Conservation (phyloP, 768 basidiomycete genomes). For the Lactarius psammicola region DNA sequence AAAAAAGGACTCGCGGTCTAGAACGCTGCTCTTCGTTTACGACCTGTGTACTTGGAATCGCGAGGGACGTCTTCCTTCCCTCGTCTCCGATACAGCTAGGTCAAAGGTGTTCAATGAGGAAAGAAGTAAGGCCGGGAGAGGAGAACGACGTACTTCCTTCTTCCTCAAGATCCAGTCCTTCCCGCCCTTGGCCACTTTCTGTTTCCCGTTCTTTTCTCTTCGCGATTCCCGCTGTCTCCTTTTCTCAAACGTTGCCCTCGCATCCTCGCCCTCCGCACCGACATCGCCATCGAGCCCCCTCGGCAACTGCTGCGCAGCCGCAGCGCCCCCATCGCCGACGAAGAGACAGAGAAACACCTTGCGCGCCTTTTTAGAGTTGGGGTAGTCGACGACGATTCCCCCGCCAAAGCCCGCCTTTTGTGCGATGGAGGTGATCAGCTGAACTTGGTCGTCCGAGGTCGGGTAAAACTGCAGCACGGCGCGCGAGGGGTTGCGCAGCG, state of each 20-base stretch:
- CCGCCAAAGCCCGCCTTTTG: constrained; percentile 96
- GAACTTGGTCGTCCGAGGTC: constrained; percentile 94
- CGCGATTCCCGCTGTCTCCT: constrained; percentile 66
- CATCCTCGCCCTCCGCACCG: constrained; percentile 48
- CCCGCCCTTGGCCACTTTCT: constrained; percentile 63
- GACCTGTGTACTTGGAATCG: constrained; percentile 90
- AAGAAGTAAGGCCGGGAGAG: background rate
- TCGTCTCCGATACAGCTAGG: constrained; percentile 74
- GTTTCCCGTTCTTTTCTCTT: constrained; percentile 61
- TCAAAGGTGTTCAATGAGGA: constrained; percentile 16
- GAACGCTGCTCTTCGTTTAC: constrained; percentile 79
- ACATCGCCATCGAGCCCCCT: constrained; percentile 69
- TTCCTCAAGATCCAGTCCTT: constrained; percentile 95
- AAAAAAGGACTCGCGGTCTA: constrained; percentile 38
- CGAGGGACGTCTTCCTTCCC: constrained; percentile 75
- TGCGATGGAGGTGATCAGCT: constrained; percentile 88
- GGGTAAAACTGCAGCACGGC: constrained; percentile 96
- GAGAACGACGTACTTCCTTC: constrained; percentile 69
- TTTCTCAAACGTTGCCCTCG: constrained; percentile 69
- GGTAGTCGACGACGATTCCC: constrained; percentile 94
- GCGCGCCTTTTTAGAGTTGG: constrained; percentile 92
- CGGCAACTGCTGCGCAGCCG: constrained; percentile 53
- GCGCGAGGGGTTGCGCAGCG: constrained; percentile 79
- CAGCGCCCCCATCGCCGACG: constrained; percentile 72
- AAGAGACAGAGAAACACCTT: constrained; percentile 94